A percentile compares a stretch with the other conserved stretches of the same genome.
Evolutionary conservation across 139 green algal genomes (phyloP).

Genomic region (Zygnema circumcarinatum): DNA sequence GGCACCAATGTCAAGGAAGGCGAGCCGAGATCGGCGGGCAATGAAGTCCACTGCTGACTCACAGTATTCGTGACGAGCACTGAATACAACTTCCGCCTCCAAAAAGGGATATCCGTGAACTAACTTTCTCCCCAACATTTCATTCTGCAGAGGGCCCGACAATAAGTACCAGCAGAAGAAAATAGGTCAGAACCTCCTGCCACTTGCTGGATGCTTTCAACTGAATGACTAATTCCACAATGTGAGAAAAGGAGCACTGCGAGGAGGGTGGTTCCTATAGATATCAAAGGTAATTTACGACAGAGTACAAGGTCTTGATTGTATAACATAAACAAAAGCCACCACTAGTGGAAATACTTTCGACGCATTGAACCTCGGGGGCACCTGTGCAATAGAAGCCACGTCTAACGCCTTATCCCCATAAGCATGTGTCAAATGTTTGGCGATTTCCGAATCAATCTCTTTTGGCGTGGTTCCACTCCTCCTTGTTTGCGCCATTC

Average conservation of each 20-base stretch:
- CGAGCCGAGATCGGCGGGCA: slow-evolving; percentile 84
- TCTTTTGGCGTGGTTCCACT: neutral
- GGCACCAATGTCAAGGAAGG: slow-evolving; percentile 90
- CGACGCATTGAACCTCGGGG: too few species aligned
- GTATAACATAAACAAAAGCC: too few species aligned
- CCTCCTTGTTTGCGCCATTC: slow-evolving; percentile 67
- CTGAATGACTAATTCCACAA: too few species aligned
- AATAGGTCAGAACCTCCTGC: neutral
- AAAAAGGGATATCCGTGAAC: slow-evolving; percentile 87
- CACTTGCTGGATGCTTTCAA: too few species aligned
- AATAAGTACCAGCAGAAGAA: neutral
- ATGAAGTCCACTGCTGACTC: slow-evolving; percentile 91
- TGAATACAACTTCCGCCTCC: slow-evolving; percentile 86
- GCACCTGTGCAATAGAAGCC: slow-evolving; percentile 77
- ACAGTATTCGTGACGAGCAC: slow-evolving; percentile 84
- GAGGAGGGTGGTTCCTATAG: too few species aligned
- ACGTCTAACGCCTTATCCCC: slow-evolving; percentile 79
- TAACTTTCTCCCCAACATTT: slow-evolving; percentile 75
- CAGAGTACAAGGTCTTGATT: too few species aligned
- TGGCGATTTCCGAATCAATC: slow-evolving; percentile 51
- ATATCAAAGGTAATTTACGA: too few species aligned
- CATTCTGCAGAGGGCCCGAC: slow-evolving; percentile 31
- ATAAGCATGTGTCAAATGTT: slow-evolving; percentile 76
- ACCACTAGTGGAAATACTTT: too few species aligned
- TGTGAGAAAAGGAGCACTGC: too few species aligned